phyloP scores from a whole-genome alignment of 2,329 filamentous ascomycete species.

The Monilinia fructigena region DNA sequence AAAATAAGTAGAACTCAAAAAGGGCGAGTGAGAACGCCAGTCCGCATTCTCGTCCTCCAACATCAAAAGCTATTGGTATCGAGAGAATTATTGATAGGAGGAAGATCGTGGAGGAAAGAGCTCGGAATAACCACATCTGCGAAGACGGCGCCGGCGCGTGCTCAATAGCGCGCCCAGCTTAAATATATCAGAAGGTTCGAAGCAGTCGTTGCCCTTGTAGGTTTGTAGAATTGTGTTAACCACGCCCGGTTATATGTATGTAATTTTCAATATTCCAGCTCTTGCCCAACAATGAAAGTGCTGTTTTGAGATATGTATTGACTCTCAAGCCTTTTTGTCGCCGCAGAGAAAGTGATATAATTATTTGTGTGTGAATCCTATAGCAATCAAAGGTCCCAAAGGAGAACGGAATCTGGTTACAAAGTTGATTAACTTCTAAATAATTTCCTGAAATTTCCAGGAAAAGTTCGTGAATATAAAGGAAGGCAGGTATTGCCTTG shows the following conservation, averaged over 20 bases:
- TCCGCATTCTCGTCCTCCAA: conserved; percentile 90
- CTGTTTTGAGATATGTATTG: background rate
- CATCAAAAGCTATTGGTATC: conserved; percentile 96
- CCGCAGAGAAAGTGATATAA: background rate
- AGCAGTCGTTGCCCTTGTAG: conserved; percentile 5
- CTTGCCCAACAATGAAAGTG: conserved; percentile 3
- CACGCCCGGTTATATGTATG: background rate
- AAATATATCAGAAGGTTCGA: conserved; percentile 20
- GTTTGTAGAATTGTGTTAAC: conserved; percentile 1
- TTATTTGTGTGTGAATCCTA: background rate
- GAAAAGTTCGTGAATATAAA: conserved; percentile 8
- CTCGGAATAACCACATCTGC: conserved; percentile 80
- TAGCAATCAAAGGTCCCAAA: conserved; percentile 1
- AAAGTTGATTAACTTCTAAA: conserved; percentile 9
- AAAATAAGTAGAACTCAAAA: conserved; percentile 85
- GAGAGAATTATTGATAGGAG: conserved; percentile 91
- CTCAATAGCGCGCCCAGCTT: conserved; percentile 45
- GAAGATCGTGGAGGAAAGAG: conserved; percentile 78
- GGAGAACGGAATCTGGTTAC: conserved; percentile 13
- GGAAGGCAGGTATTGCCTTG: conserved; percentile 26
- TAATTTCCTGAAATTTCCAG: background rate
- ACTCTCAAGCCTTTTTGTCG: background rate
- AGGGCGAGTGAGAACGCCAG: conserved; percentile 90
- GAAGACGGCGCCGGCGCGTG: conserved; percentile 49
- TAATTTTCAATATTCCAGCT: background rate